These are phyloP conservation scores for Diaporthe citriasiana DNA, from an alignment of 2,329 filamentous ascomycete species.

Conservation along the genomic window DNA sequence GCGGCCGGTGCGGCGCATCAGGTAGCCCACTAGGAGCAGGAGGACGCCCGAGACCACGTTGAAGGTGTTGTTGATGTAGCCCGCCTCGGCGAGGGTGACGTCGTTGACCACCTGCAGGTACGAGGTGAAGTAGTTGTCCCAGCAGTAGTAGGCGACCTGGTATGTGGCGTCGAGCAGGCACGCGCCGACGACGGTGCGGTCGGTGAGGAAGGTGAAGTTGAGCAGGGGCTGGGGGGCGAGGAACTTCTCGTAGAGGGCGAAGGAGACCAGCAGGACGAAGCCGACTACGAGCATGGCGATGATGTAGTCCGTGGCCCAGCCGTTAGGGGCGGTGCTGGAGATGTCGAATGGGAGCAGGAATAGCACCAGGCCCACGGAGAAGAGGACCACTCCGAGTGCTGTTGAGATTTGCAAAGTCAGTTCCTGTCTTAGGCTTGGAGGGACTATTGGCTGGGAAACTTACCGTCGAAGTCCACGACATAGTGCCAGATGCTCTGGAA, in stretches of 20 bases:
- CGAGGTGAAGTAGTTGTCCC: slow-evolving; percentile 69
- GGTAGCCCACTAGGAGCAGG: slow-evolving; percentile 60
- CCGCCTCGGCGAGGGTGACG: slow-evolving; percentile 57
- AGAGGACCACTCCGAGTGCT: slow-evolving; percentile 68
- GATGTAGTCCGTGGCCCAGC: slow-evolving; percentile 67
- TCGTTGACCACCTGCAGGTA: slow-evolving; percentile 68
- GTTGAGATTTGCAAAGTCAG: not conserved
- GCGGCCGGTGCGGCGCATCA: slow-evolving; percentile 60
- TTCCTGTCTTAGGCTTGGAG: not conserved
- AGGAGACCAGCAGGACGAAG: slow-evolving; percentile 65
- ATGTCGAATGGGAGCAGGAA: slow-evolving; percentile 77
- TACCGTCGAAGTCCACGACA: slow-evolving; percentile 69
- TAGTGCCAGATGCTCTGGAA: slow-evolving; percentile 65
- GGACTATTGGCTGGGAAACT: slow-evolving; percentile 32
- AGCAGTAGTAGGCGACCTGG: slow-evolving; percentile 65
- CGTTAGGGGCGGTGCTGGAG: slow-evolving; percentile 59
- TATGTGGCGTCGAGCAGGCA: slow-evolving; percentile 61
- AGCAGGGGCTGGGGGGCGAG: slow-evolving; percentile 71
- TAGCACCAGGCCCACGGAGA: slow-evolving; percentile 68
- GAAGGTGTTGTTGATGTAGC: slow-evolving; percentile 65
- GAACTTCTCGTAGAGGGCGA: slow-evolving; percentile 68
- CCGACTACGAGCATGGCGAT: slow-evolving; percentile 74
- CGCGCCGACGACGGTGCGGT: slow-evolving; percentile 66
- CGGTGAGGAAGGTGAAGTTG: slow-evolving; percentile 62
- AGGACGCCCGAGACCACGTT: slow-evolving; percentile 65